Evolutionary conservation across 2,329 filamentous ascomycete species (phyloP).

Genomic region (Verticillium klebahnii): DNA sequence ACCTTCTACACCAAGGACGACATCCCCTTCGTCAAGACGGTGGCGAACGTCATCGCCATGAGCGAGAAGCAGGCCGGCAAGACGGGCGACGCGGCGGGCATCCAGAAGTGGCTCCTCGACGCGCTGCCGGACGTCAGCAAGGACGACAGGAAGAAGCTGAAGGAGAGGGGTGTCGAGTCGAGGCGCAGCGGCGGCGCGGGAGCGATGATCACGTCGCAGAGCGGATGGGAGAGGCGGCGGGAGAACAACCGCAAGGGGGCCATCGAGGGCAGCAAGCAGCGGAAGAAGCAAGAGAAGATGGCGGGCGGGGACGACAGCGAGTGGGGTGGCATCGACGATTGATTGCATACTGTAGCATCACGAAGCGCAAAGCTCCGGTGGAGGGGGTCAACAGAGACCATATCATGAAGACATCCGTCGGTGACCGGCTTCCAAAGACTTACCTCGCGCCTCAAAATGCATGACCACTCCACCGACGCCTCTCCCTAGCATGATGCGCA

Average conservation of each 20-base stretch:
- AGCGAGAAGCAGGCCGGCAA: slow-evolving; percentile 68
- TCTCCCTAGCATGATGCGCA: neutral
- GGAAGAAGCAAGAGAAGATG: slow-evolving; percentile 32
- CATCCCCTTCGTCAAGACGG: slow-evolving; percentile 79
- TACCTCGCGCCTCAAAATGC: neutral
- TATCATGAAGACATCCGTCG: neutral
- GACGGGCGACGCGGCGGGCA: slow-evolving; percentile 47
- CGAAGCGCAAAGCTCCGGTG: neutral
- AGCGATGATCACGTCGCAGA: slow-evolving; percentile 77
- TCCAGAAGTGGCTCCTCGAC: slow-evolving; percentile 85
- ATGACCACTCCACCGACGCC: neutral
- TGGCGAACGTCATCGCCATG: slow-evolving; percentile 86
- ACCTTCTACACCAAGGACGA: slow-evolving; percentile 97
- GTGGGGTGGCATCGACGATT: slow-evolving; percentile 47
- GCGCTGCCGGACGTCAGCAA: slow-evolving; percentile 80
- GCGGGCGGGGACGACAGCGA: slow-evolving; percentile 25
- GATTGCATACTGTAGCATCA: neutral
- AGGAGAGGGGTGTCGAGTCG: slow-evolving; percentile 74
- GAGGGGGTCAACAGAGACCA: neutral
- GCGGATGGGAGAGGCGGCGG: slow-evolving; percentile 65
- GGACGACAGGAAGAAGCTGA: slow-evolving; percentile 76
- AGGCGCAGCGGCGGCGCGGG: slow-evolving; percentile 42
- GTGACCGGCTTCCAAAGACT: too few relatives aligned
- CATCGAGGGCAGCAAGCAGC: slow-evolving; percentile 56
- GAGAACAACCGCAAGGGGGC: slow-evolving; percentile 64